Evolutionary conservation across 768 basidiomycete genomes (phyloP), one percentile per base, ranked within the genome.

Genomic region (Mycena belliarum): DNA sequence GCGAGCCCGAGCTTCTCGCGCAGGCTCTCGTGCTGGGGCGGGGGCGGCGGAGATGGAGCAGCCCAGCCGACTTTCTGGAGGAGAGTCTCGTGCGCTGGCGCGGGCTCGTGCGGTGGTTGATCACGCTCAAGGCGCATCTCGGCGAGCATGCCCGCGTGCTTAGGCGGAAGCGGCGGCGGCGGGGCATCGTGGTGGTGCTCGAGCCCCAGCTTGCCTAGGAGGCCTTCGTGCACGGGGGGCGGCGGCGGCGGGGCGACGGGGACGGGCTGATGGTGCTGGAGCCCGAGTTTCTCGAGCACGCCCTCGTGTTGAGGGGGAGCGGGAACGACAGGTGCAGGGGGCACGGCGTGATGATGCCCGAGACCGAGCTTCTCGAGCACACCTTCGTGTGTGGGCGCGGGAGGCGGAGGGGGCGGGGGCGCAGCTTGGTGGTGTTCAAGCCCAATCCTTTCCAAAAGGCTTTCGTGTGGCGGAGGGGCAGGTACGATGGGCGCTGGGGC

Each of bases 71-170:
- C n/a, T 15, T 35, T 41, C 37, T 58, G 21, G 16, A 52, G 45
- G 0, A 52, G 38, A 28, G 20, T 52, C 26, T 58, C 57, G 21
- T 51, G 57, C 28, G 49, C 42, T 26, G 45, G 56, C 43, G 16
- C 33, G 33, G 49, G 49, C 20, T 41, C 42, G 25, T 53, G 40
- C 16, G 53, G 41, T 24, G 53, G 41, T 24, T 44, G 52, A 23
- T 49, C 48, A 33, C 43, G 58, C 21, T 50, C 59, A 20, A 35
- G 52, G 10, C 49, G 59, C 48, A 55, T 53, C 35, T 60, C 32
- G 20, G 44, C 52, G n/a, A 60, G 52, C 52, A 60, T 52, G 25
- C 52, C 52, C 29, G 54, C 38, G 48, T 60, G 59, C 28, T 60
- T 55, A 6, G 59, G 59, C 28, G 58, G 59, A 7, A 49, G 14